Base-by-base conservation (phyloP, 2,329 filamentous ascomycete genomes). In the Epichloe baconii region DNA sequence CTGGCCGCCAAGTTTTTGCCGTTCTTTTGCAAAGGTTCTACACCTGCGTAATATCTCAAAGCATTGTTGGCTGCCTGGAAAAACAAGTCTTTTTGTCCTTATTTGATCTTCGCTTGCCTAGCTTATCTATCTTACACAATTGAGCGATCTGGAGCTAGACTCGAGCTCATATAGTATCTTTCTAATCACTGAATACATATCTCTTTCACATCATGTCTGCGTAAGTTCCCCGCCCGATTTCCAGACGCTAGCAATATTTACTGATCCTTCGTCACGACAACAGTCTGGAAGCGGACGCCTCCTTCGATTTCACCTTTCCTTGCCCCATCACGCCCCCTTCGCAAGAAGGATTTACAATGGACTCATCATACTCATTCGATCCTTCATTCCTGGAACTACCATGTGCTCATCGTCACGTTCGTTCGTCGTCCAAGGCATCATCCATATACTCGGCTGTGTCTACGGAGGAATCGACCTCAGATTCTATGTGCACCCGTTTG, bases 401-500 rank as follows among this genome's bases (percentile, higher is more conserved):
- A 23, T 79, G 69, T 65, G 65, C 66, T 63, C 68, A 68, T 54
- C 71, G 70, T 57, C 81, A 86, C 65, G 74, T 71, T 64, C 80
- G 81, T 62, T 79, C 79, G 61, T 74, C 76, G 53, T 86, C 83
- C 57, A 79, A 81, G 60, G 76, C 77, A 48, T 86, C 77, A 45
- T 86, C 85, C 55, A 70, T 80, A 61, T 85, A 82, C 71, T 71
- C 68, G 10, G 52, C 57, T 48, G 77, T 85, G 65, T 87, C 84
- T 44, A 79, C 64, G n/a, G 61, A 61, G 34, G 66, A 71, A 47
- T 78, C 78, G 55, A 71, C 72, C 56, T 71, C 75, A 50, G 85
- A 85, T 64, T 86, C 85, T 43, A 73, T 81, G 59, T 76, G 79
- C 70, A 86, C 83, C 19, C 74, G 78, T 57, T 74, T 80, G 59